Conservation (phyloP, 768 basidiomycete species). For the Kwoniella sp. region DNA sequence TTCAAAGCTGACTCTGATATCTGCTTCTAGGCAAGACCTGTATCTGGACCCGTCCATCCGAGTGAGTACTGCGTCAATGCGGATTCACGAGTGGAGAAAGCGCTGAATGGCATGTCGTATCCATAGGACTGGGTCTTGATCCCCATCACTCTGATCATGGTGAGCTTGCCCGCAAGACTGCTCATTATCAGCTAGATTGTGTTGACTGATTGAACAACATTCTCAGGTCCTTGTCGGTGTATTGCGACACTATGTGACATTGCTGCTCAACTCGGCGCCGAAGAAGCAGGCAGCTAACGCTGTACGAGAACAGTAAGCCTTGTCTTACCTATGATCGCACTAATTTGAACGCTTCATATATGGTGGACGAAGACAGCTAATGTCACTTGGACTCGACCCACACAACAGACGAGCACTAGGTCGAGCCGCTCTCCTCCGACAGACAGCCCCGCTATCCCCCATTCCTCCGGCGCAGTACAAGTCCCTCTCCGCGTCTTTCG, state of each 20-base stretch:
- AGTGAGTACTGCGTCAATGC: conserved; percentile 60
- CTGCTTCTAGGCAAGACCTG: conserved; percentile 58
- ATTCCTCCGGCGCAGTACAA: conserved; percentile 59
- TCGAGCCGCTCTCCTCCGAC: conserved; percentile 80
- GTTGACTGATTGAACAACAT: not conserved
- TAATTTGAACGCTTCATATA: not conserved
- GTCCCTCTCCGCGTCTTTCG: conserved; percentile 51
- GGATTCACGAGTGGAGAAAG: conserved; percentile 58
- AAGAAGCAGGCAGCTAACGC: conserved; percentile 76
- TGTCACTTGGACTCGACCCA: not conserved
- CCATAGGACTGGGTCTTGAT: conserved; percentile 67
- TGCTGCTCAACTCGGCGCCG: conserved; percentile 78
- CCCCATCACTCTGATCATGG: conserved; percentile 97
- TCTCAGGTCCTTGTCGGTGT: conserved; percentile 88
- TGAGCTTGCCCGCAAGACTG: conserved; percentile 48
- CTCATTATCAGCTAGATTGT: not conserved
- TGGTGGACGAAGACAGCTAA: not conserved
- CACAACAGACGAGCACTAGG: conserved; percentile 60
- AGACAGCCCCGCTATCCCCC: conserved; percentile 78
- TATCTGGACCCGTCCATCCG: conserved; percentile 95
- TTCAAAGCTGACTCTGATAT: not conserved
- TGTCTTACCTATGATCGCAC: not conserved
- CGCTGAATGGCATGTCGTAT: not conserved
- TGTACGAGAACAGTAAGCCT: conserved; percentile 86
- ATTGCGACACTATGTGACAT: conserved; percentile 85